These are phyloP conservation scores for Trichoderma reesei DNA, from an alignment of 495 filamentous ascomycete species.

Conservation along the genomic window DNA sequence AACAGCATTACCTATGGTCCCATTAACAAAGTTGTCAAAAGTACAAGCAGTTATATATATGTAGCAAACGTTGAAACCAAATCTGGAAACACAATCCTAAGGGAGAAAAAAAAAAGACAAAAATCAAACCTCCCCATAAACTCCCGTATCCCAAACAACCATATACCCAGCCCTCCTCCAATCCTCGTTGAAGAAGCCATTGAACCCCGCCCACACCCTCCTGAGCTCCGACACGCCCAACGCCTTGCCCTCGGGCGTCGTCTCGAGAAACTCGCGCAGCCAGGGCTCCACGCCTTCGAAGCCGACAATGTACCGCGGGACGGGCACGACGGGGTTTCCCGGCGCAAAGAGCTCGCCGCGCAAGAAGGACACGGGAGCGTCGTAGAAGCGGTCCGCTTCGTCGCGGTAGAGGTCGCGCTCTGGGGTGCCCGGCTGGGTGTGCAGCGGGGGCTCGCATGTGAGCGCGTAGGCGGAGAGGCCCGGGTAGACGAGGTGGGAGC, in stretches of 20 bases:
- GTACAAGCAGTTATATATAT: not conserved
- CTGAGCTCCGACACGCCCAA: constrained; percentile 33
- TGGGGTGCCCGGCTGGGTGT: constrained; percentile 37
- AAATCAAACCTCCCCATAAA: constrained; percentile 14
- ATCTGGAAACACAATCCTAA: not conserved
- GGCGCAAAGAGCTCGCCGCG: constrained; percentile 30
- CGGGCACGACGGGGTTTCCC: constrained; percentile 28
- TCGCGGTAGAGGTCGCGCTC: constrained; percentile 61
- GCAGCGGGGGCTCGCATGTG: constrained; percentile 80
- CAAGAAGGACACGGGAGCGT: constrained; percentile 53
- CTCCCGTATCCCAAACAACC: constrained; percentile 59
- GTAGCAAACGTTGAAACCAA: not conserved
- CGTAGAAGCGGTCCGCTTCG: constrained; percentile 87
- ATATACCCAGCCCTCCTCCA: constrained; percentile 75
- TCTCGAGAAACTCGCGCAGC: constrained; percentile 37
- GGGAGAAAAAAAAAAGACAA: not conserved
- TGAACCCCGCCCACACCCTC: constrained; percentile 63
- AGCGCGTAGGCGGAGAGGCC: constrained; percentile 74
- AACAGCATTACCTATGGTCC: too few relatives aligned
- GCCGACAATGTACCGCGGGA: constrained; percentile 46
- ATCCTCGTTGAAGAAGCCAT: constrained; percentile 82
- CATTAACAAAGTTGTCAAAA: too few relatives aligned
- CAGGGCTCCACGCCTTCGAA: constrained; percentile 42
- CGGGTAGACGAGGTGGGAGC: constrained; percentile 69
- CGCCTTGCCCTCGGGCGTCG: constrained; percentile 36